Conservation (phyloP, 345 rosid species). For the Citrus sp. region DNA sequence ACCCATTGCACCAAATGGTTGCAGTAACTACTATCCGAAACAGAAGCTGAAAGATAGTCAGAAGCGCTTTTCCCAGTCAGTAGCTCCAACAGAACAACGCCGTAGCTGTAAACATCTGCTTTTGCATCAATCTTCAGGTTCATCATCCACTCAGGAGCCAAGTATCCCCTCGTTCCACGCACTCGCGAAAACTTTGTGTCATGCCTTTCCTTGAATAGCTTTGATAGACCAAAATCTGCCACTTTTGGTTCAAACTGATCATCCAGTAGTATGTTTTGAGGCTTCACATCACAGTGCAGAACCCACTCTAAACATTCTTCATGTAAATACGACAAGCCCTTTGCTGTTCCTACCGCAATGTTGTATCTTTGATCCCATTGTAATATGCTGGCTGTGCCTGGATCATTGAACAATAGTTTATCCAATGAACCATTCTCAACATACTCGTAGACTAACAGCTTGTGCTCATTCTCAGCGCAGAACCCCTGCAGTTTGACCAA, state of each 20-base stretch:
- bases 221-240: conserved; percentile 25
- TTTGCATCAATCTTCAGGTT: conserved; percentile 24
- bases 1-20: conserved; percentile 11
- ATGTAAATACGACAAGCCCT: conserved; percentile 30
- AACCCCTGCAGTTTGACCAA: conserved; percentile 32
- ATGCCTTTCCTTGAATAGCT: conserved; percentile 10
- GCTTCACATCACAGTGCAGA: conserved; percentile 26
- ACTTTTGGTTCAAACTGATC: conserved; percentile 14
- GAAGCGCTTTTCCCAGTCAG: conserved; percentile 22
- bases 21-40: background rate
- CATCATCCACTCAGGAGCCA: conserved; percentile 29
- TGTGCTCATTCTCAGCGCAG: conserved; percentile 27
- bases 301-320: conserved; percentile 34
- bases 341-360: conserved; percentile 28
- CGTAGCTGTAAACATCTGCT: conserved; percentile 41
- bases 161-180: conserved; percentile 19
- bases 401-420: conserved; percentile 13
- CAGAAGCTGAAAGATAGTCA: background rate
- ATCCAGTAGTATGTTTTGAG: conserved; percentile 23
- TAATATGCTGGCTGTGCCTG: conserved; percentile 3
- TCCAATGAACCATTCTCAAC: conserved; percentile 28
- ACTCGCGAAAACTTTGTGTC: conserved; percentile 8
- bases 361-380: conserved; percentile 23
- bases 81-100: conserved; percentile 30
- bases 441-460: conserved; percentile 23